A percentile compares a stretch with the other conserved stretches of the same genome.
These are phyloP conservation scores for Amanita exitialis DNA, from an alignment of 768 basidiomycete genomes.

Conservation along the genomic window DNA sequence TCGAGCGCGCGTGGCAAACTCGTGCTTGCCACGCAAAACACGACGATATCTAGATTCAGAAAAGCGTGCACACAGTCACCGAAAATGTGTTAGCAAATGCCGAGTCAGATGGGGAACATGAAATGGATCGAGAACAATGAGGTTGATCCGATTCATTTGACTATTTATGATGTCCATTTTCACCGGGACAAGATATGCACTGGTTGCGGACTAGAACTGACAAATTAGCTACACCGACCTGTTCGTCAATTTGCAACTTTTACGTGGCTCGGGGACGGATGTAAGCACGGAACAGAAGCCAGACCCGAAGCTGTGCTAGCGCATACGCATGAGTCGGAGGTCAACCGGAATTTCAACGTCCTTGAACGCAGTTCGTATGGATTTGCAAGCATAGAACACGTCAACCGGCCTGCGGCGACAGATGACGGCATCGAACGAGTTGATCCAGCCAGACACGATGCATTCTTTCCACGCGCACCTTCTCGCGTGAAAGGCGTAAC, in stretches of 20 bases:
- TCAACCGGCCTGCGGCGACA: too few relatives aligned
- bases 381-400: too few relatives aligned
- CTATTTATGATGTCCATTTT: background rate
- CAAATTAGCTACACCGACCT: background rate
- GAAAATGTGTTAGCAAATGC: background rate
- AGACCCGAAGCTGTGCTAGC: background rate
- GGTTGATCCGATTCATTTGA: conserved; percentile 1
- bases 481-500: background rate
- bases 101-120: background rate
- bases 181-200: background rate
- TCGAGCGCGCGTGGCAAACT: background rate
- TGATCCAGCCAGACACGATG: background rate
- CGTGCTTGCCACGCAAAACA: background rate
- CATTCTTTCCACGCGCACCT: background rate
- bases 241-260: background rate
- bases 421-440: too few relatives aligned
- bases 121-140: background rate
- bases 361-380: too few relatives aligned
- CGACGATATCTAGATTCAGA: background rate
- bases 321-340: background rate
- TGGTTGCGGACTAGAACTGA: background rate
- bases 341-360: background rate
- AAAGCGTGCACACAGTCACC: background rate
- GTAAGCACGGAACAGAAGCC: background rate
- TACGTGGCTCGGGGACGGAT: background rate